Base-by-base conservation (phyloP, 2,329 filamentous ascomycete species). In the Neonectria hederae region DNA sequence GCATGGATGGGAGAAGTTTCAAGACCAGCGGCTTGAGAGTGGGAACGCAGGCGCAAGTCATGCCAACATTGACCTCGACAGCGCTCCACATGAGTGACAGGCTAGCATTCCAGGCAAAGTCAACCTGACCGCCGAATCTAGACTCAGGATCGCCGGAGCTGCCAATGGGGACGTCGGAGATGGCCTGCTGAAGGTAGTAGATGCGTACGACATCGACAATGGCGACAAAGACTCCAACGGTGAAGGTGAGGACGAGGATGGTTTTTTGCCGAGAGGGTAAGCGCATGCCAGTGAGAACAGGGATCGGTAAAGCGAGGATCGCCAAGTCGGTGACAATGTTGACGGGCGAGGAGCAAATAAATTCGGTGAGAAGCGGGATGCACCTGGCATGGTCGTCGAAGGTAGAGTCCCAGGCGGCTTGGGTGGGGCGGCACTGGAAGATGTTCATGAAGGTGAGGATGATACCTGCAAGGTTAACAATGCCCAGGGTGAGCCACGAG, bases 51-150 rank as follows among this genome's bases (percentile, higher is more conserved):
- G 92, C 94, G 75, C 93, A 97, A 68, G 94, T 90, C 71, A 97
- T 94, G 19, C 93, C 94, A 1, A 97, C 84, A 69, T 97, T 96
- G 74, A 97, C 93, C 77, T 97, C 94, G 58, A 97, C 89, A 13
- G 91, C 92, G 17, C 92, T 95, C 95, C 94, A 98, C 92, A 97
- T 95, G 75, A 97, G 90, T 0, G 93, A 92, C 5, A 94, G 81
- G 0, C 92, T 93, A 0, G 92, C 92, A 74, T 95, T 94, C 89
- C 88, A 92, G 59, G 85, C 80, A 71, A 89, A 89, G 62, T 88
- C 82, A 2, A 77, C 72, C 46, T 83, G 83, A 46, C 81, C 82
- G 8, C 86, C 86, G 57, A 89, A 88, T 7, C 81, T 78, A 11
- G 82, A 78, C 9, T 77, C 71, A 1, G 78, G 76, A 59, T 83